A percentile compares a stretch with the other conserved stretches of the same genome.
Conservation (phyloP, 2,329 filamentous ascomycete genomes). For the Fusarium neocosmosporiellum region DNA sequence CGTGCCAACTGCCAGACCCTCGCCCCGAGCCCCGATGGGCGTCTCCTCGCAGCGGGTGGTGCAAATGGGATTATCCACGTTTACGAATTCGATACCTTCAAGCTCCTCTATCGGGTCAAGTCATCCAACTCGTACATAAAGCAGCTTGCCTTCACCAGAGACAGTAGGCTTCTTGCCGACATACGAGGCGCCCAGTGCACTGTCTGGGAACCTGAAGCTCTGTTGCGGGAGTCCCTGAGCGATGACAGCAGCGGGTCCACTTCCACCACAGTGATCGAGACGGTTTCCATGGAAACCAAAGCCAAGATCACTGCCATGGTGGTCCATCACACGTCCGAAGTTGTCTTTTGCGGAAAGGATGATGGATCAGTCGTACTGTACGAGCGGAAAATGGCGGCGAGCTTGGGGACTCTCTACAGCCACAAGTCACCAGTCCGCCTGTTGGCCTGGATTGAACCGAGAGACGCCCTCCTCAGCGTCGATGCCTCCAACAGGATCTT, state of each 20-base stretch:
- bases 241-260: constrained; percentile 43
- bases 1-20: constrained; percentile 46
- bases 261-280: constrained; percentile 38
- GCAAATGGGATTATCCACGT: constrained; percentile 43
- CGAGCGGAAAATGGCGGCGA: constrained; percentile 23
- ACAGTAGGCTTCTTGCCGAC: constrained; percentile 49
- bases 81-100: constrained; percentile 46
- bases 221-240: constrained; percentile 40
- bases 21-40: constrained; percentile 45
- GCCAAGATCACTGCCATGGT: constrained; percentile 46
- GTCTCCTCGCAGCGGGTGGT: constrained; percentile 43
- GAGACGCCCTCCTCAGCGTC: constrained; percentile 43
- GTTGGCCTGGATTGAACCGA: constrained; percentile 40
- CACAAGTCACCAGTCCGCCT: constrained; percentile 46
- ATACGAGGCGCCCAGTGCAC: constrained; percentile 50
- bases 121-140: constrained; percentile 41
- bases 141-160: constrained; percentile 46
- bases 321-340: constrained; percentile 36
- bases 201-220: constrained; percentile 50
- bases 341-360: constrained; percentile 51
- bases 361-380: constrained; percentile 50
- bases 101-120: constrained; percentile 27
- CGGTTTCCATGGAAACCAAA: constrained; percentile 35
- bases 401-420: constrained; percentile 41
- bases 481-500: constrained; percentile 44